Conservation (phyloP, 345 rosid genomes). For the Populus euphratica region DNA sequence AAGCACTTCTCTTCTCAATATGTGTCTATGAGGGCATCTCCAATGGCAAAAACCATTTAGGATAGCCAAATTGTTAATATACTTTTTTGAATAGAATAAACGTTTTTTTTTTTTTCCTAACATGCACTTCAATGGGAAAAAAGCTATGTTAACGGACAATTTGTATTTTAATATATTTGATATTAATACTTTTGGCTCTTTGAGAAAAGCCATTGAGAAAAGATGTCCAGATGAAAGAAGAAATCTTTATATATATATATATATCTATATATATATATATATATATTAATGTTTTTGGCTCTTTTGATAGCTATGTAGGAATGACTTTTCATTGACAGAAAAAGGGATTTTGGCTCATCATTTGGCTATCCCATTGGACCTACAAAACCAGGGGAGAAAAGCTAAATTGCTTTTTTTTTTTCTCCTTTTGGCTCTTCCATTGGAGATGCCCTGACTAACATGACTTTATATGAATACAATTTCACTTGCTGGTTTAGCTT, state of each 20-base stretch:
- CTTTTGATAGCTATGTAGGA: neutral
- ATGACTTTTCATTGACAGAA: neutral
- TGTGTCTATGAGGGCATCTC: neutral
- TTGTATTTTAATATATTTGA: neutral
- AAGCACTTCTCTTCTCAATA: slow-evolving; percentile 26
- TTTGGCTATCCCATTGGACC: neutral
- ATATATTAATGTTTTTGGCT: neutral
- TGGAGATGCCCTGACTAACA: too few relatives aligned
- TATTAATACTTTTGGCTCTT: neutral
- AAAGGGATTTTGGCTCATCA: neutral
- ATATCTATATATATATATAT: neutral
- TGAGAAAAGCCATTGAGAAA: neutral
- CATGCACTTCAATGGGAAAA: neutral
- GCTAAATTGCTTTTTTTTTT: neutral
- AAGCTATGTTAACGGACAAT: neutral
- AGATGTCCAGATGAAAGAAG: too few relatives aligned
- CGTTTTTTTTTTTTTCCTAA: too few relatives aligned
- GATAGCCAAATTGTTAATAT: neutral
- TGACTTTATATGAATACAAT: neutral
- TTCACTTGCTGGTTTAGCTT: neutral
- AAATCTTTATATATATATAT: too few relatives aligned
- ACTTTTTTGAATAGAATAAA: too few relatives aligned
- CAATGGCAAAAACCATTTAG: neutral
- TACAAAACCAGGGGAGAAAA: neutral
- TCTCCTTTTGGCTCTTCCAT: neutral